Evolutionary conservation across 805 yeast genomes (phyloP), one percentile per base, ranked within the genome.

Genomic region (Yarrowia sp.): DNA sequence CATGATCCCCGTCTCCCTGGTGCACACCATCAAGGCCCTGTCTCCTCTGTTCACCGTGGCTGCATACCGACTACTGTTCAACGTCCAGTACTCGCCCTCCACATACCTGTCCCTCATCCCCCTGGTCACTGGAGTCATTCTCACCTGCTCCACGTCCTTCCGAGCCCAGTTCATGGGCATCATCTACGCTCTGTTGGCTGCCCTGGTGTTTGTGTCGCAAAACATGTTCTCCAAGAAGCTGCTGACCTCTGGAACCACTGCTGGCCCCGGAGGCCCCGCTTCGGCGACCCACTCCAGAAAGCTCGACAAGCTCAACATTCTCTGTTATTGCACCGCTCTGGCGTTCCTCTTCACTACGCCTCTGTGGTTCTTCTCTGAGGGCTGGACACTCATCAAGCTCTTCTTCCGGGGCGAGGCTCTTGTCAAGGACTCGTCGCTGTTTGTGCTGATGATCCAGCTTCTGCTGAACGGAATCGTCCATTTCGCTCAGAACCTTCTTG

Each of bases 21-120:
- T 94, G 19, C 97, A 93, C 73, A 91, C 97, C 8, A 85, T 93
- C 68, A 94, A 94, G 76, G 94, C 97, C 1, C 77, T 93, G 36
- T 86, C 96, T 31, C 99, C 99, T 2, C 78, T 93, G 24, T 82
- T 90, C 53, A 93, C 98, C 0, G 97, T 94, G 12, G 73, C 84
- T 29, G 88, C 89, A 42, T 91, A 91, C 74, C 79, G 88, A 66
- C 64, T 85, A 12, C 61, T 86, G 36, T 87, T 86, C 70, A 77
- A 80, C 29, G 81, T 78, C 51, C 74, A 76, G 47, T 93, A 88
- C 78, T 79, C 80, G 61, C 55, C 68, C 9, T 78, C 81, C 68
- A 91, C 97, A 2, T 93, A 93, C 70, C 65, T 86, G 58, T 88
- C 98, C 1, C 77, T 93, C 69, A 68, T 86, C 0, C 96, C 98